These are phyloP conservation scores for Cardamine resedifolia DNA, from an alignment of 345 rosid genomes.

Conservation along the genomic window DNA sequence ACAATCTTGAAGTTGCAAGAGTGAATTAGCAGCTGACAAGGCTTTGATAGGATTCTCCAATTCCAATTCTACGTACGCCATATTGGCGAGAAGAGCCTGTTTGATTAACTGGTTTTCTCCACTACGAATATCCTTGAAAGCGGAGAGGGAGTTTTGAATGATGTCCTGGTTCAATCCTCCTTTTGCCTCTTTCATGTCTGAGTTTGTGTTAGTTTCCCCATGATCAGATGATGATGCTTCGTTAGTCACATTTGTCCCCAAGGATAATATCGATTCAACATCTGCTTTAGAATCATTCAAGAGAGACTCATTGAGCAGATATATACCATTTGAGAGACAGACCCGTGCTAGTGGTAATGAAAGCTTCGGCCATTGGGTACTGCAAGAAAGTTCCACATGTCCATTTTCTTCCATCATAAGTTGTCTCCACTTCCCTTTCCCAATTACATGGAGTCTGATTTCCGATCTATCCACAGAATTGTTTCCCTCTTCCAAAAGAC, in stretches of 20 bases:
- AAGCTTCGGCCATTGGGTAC: constrained; percentile 60
- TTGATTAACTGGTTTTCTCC: constrained; percentile 61
- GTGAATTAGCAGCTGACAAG: constrained; percentile 64
- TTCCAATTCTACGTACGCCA: constrained; percentile 88
- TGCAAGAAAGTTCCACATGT: constrained; percentile 39
- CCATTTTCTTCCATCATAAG: constrained; percentile 66
- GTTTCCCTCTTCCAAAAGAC: constrained; percentile 48
- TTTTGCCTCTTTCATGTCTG: constrained; percentile 75
- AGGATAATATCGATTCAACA: constrained; percentile 39
- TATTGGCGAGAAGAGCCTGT: constrained; percentile 77
- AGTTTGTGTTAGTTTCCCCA: constrained; percentile 57
- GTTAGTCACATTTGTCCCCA: constrained; percentile 50
- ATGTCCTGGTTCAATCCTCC: constrained; percentile 69
- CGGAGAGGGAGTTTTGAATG: constrained; percentile 58
- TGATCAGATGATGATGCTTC: constrained; percentile 47
- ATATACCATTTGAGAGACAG: constrained; percentile 75
- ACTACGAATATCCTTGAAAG: constrained; percentile 47
- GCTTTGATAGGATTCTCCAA: constrained; percentile 82
- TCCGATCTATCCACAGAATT: constrained; percentile 53
- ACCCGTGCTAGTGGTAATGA: constrained; percentile 77
- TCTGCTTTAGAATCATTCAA: constrained; percentile 43
- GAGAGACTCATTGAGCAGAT: constrained; percentile 57
- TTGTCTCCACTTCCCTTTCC: constrained; percentile 93
- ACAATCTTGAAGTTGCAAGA: constrained; percentile 67
- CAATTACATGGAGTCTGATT: constrained; percentile 59